A percentile compares a stretch with the other conserved stretches of the same genome.
Evolutionary conservation across 1,139 yeast genomes (phyloP).

Genomic region (Hyphopichia burtonii): DNA sequence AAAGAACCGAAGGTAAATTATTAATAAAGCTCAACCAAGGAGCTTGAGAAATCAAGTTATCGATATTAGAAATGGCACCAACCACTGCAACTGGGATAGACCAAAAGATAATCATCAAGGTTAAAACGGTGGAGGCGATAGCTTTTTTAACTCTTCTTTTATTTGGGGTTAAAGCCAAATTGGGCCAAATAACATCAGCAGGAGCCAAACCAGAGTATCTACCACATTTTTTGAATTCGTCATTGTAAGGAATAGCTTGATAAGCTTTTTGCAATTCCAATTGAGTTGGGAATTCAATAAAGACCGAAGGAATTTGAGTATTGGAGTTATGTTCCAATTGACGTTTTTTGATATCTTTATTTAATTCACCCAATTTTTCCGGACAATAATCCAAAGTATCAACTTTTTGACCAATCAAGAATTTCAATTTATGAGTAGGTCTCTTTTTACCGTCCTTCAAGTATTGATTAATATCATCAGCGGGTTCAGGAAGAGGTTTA

Average conservation of each 20-base stretch:
- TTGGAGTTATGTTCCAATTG: slow-evolving; percentile 50
- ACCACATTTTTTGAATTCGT: slow-evolving; percentile 62
- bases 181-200: slow-evolving; percentile 81
- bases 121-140: slow-evolving; percentile 43
- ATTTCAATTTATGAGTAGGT: slow-evolving; percentile 62
- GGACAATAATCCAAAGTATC: slow-evolving; percentile 75
- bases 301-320: slow-evolving; percentile 68
- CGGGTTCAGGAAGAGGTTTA: slow-evolving; percentile 52
- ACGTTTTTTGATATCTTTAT: slow-evolving; percentile 57
- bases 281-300: slow-evolving; percentile 83
- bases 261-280: slow-evolving; percentile 87
- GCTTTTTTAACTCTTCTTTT: slow-evolving; percentile 41
- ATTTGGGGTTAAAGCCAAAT: slow-evolving; percentile 46
- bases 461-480: slow-evolving; percentile 54
- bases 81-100: slow-evolving; percentile 94
- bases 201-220: slow-evolving; percentile 65
- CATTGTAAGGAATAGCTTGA: slow-evolving; percentile 71
- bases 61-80: slow-evolving; percentile 86
- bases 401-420: slow-evolving; percentile 74
- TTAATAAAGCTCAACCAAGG: slow-evolving; percentile 70
- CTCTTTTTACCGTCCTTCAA: slow-evolving; percentile 61
- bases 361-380: slow-evolving; percentile 65
- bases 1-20: slow-evolving; percentile 60
- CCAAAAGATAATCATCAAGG: slow-evolving; percentile 76
- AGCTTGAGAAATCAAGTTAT: slow-evolving; percentile 63